Conservation (phyloP, 73 alveolate genomes). For the Breviolum minutum region DNA sequence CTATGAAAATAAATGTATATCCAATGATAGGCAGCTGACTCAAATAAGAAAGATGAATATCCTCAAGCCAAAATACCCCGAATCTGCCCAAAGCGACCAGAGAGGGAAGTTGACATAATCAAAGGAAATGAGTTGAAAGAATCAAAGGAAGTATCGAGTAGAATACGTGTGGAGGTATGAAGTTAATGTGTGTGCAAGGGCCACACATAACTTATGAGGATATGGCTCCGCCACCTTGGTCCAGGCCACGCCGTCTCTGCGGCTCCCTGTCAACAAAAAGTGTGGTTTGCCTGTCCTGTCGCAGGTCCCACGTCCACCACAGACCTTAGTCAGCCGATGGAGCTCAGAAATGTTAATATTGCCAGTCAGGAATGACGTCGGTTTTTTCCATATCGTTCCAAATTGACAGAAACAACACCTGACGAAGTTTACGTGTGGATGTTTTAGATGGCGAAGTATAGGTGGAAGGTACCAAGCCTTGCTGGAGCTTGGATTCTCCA, state of each 20-base stretch:
- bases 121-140: background rate
- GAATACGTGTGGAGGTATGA: background rate
- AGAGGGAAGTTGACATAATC: background rate
- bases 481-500: background rate
- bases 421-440: background rate
- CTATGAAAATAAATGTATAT: too few relatives aligned
- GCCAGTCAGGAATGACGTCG: background rate
- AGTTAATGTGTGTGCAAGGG: background rate
- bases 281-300: background rate
- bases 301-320: background rate
- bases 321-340: background rate
- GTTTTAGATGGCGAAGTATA: background rate
- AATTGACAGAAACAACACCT: background rate
- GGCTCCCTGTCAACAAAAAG: background rate
- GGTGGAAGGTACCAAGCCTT: constrained; percentile 7
- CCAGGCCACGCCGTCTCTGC: background rate
- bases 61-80: background rate
- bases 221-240: background rate
- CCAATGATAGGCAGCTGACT: too few relatives aligned
- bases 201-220: background rate
- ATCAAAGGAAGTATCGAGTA: background rate
- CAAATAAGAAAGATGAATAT: too few relatives aligned
- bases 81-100: background rate
- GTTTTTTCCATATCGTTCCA: background rate
- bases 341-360: background rate